Evolutionary conservation across 2,329 filamentous ascomycete species (phyloP), one percentile per base, ranked within the genome.

Genomic region (Colletotrichum acutatum): DNA sequence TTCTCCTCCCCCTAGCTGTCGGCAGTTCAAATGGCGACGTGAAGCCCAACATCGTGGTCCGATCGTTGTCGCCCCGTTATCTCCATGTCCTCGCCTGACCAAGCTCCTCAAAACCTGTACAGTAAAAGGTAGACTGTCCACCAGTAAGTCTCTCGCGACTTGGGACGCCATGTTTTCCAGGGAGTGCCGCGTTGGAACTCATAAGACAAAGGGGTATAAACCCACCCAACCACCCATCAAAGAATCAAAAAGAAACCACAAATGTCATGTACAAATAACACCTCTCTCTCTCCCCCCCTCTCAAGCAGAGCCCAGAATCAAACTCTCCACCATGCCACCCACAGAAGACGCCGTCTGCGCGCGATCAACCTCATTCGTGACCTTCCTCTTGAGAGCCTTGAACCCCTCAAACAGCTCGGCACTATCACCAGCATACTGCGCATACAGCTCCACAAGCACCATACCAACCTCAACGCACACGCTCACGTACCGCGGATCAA

Each of bases 401-500:
- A 98, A 91, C 61, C 92, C 87, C 62, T 87, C 87, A 74, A 94
- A 91, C 68, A 98, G 89, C 80, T 94, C 91, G 7, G 90, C 87
- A 46, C 93, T 95, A 62, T 91, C 91, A 2, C 90, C 93, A 28
- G 95, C 87, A 76, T 95, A 93, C 80, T 94, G 92, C 34, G 93
- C 91, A 81, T 98, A 99, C 49, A 98, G 86, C 79, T 99, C 96
- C 24, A 98, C 85, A 46, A 98, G 86, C 72, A 95, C 88, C 78
- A 97, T 89, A 19, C 93, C 92, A 26, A 97, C 90, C 82, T 98
- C 96, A 28, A 95, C 93, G 78, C 94, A 95, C 42, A 98, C 85
- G 73, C 89, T 89, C 60, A 97, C 91, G 80, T 97, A 93, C 68
- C 94, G 91, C 42, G 96, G 94, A 80, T 98, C 93, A 52, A 91